Conservation (phyloP, 1,284 basidiomycete species). For the Trichosporon ovoides region DNA sequence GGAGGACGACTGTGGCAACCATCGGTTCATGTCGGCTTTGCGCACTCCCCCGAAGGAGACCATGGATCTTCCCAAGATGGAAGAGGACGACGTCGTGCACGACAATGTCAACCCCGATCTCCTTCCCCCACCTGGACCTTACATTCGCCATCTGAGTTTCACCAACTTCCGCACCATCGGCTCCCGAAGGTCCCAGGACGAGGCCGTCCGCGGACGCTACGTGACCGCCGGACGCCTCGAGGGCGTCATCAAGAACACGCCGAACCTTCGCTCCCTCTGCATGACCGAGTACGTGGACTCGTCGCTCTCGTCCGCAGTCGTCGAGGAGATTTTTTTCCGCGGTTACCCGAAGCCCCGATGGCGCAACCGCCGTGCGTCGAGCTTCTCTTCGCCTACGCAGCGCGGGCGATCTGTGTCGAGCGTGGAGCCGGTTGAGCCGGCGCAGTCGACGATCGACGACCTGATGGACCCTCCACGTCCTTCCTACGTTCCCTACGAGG, state of each 20-base stretch:
- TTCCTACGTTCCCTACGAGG: conserved; percentile 43
- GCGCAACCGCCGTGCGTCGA: conserved; percentile 22
- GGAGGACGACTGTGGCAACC: conserved; percentile 3
- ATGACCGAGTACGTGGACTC: conserved; percentile 98
- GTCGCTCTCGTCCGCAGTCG: conserved; percentile 68
- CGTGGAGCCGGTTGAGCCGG: conserved; percentile 9
- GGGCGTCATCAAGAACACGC: conserved; percentile 79
- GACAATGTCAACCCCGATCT: conserved; percentile 37
- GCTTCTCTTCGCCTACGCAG: conserved; percentile 12
- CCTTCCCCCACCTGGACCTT: conserved; percentile 42
- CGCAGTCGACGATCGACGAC: conserved; percentile 19
- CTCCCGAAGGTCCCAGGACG: conserved; percentile 83
- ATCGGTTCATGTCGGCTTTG: conserved; percentile 20
- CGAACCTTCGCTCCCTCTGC: conserved; percentile 72
- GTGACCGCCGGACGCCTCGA: conserved; percentile 84
- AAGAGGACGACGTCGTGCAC: conserved; percentile 10
- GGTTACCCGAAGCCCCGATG: conserved; percentile 51
- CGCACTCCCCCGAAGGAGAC: conserved; percentile 16
- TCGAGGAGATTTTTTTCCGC: conserved; percentile 80
- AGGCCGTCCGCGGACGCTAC: conserved; percentile 82
- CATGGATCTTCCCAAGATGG: conserved; percentile 2
- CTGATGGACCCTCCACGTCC: conserved; percentile 33
- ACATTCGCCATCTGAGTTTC: conserved; percentile 69
- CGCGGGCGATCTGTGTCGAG: conserved; percentile 28
- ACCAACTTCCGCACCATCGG: conserved; percentile 93